These are phyloP conservation scores for Spathaspora girioi DNA, from an alignment of 805 yeast genomes.

Conservation along the genomic window DNA sequence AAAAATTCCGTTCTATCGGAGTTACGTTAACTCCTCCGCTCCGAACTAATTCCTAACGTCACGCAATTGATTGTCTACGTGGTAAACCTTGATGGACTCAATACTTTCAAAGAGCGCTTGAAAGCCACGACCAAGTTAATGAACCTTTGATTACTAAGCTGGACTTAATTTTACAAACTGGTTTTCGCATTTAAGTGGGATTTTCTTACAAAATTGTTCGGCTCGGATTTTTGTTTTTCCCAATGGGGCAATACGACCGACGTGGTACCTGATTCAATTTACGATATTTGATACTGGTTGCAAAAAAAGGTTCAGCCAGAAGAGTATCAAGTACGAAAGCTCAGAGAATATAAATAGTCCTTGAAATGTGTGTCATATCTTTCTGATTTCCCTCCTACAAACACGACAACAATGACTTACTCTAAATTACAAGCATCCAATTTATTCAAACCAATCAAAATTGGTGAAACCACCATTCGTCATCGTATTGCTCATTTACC, in stretches of 20 bases:
- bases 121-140: no score
- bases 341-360: not conserved
- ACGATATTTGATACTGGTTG: not conserved
- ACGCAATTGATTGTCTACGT: no score
- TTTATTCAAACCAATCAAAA: conserved; percentile 29
- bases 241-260: not conserved
- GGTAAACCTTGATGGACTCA: no score
- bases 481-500: conserved; percentile 25
- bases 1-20: no score
- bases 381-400: not conserved
- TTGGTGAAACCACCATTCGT: conserved; percentile 23
- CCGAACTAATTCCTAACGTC: no score
- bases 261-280: not conserved
- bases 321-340: not conserved
- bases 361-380: not conserved
- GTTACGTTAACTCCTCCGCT: no score
- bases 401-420: conserved; percentile 4
- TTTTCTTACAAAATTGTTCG: not conserved
- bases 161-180: not conserved
- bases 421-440: conserved; percentile 10
- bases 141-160: not conserved
- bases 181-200: no score
- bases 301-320: not conserved
- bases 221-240: not conserved
- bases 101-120: no score